Percentiles rank a stretch among this genome's conserved stretches.
Conservation (phyloP, 345 rosid genomes). For the Brassica napus region Da-Ae NC_063445.1:12314001-12314500, state of each 20-base stretch:
- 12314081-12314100: too few species aligned
- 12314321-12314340: background rate
- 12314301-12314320: too few species aligned
- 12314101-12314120: too few species aligned
- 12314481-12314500: constrained; percentile 12
- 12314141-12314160: too few species aligned
- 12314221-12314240: background rate
- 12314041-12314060: too few species aligned
- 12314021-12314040: too few species aligned
- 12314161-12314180: background rate
- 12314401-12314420: background rate
- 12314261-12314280: background rate
- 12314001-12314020: too few species aligned
- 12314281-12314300: background rate
- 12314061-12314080: too few species aligned
- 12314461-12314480: constrained; percentile 11
- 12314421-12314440: background rate
- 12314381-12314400: background rate
- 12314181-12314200: background rate
- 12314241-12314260: background rate
- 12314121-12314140: too few species aligned
- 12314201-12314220: background rate
- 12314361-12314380: background rate
- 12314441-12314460: constrained; percentile 9
- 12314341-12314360: background rate